Conservation (phyloP, 306 rosid genomes). For the Cicer bijugum region DNA sequence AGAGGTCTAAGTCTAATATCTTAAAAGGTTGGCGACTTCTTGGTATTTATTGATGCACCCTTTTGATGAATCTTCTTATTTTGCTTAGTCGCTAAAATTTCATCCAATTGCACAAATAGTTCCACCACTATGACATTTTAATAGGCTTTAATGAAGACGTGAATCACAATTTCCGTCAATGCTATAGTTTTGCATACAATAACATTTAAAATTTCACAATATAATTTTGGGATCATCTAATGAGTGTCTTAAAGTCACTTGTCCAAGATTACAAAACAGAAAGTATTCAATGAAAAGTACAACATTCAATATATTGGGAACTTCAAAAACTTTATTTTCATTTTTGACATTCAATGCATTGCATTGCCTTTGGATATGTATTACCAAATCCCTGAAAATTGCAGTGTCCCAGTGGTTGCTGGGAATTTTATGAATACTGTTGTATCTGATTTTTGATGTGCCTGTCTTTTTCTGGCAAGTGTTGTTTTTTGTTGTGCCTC, state of each 20-base stretch:
- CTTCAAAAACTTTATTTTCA: neutral
- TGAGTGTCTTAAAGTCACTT: neutral
- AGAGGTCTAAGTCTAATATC: slow-evolving; percentile 54
- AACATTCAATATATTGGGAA: neutral
- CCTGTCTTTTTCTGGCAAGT: too few species aligned
- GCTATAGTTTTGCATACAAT: slow-evolving; percentile 9
- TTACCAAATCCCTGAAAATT: too few species aligned
- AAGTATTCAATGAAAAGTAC: too few species aligned
- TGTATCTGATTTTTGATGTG: too few species aligned
- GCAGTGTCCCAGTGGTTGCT: neutral
- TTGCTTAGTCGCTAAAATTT: slow-evolving; percentile 24
- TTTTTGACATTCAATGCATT: neutral
- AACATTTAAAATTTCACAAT: neutral
- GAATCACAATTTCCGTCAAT: neutral
- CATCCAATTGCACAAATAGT: neutral
- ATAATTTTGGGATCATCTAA: neutral
- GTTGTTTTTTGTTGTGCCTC: too few species aligned
- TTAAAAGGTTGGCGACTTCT: slow-evolving; percentile 65
- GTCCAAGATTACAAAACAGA: neutral
- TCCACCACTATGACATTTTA: slow-evolving; percentile 8
- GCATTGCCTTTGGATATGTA: neutral
- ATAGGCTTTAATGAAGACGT: slow-evolving; percentile 27
- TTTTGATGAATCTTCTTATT: slow-evolving; percentile 35
- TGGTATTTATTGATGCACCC: slow-evolving; percentile 25
- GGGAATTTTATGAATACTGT: neutral